Base-by-base conservation (phyloP, 83 land plant genomes). In the Isoetes engelmannii region DNA sequence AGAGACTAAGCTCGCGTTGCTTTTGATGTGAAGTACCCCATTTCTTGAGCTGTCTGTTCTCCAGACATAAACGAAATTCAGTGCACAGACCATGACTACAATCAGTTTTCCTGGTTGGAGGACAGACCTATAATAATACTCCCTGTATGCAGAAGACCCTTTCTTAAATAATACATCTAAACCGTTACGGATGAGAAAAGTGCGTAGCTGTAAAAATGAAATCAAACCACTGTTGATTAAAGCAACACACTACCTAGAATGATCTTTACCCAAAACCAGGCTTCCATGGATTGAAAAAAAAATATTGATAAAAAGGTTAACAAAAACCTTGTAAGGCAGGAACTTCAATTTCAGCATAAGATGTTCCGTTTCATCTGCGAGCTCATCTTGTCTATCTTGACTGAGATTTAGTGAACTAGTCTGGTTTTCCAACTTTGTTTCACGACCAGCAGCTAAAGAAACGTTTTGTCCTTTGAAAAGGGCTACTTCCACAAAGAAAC, bases 1-100 rank as follows among this genome's bases (percentile, higher is more conserved):
- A 47, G 10, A 15, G 1, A 43, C 45, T 46, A 8, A 70, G 68
- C 8, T 59, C 63, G 4, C 47, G 72, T 41, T 70, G 72, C 47
- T 70, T 70, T 5, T 70, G 48, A 5, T 15, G 18, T 17, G 72
- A 60, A 5, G 72, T 70, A 5, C 48, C 48, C 72, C 72, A 70
- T 4, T 10, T 70, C 20, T 50, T 6, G 46, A 70, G n/a, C 60
- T 70, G 72, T 48, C 68, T 70, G 69, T 7, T 9, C 12, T 9
- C 18, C 45, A 12, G 7, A 65, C 1, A 44, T 4, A 65, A 8
- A 10, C 63, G 10, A 10, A 13, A 20, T 19, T 20, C 28, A 13
- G 15, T 15, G 3, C 55, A 53, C 15, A 53, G 13, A 13, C 15
- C 55, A 53, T 53, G 55, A 53, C 37, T 28, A 28, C 37, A 28